Conservation (phyloP, 345 rosid species). For the Syzygium oleosum region DNA sequence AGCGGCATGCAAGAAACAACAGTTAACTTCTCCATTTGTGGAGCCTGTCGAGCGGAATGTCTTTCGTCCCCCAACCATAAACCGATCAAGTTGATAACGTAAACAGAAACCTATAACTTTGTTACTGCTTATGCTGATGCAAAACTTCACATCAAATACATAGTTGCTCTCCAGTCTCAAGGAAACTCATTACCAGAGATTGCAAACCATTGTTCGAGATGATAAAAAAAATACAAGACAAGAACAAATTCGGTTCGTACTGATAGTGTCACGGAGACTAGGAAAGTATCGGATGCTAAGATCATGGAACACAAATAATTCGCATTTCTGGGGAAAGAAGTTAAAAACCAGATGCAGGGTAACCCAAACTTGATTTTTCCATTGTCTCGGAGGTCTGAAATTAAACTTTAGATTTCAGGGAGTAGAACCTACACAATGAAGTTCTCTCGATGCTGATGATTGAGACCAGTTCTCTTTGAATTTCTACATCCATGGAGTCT, state of each 20-base stretch:
- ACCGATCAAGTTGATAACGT: too few relatives aligned
- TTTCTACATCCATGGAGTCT: background rate
- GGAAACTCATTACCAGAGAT: background rate
- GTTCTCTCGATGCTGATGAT: background rate
- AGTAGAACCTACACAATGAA: background rate
- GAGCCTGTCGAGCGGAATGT: too few relatives aligned
- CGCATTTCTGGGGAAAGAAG: background rate
- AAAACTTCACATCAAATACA: background rate
- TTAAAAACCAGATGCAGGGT: background rate
- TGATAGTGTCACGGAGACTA: background rate
- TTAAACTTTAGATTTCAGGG: background rate
- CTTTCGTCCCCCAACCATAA: too few relatives aligned
- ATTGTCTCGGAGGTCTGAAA: background rate
- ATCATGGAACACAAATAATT: background rate
- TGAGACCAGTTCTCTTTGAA: background rate
- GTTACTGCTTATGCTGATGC: background rate
- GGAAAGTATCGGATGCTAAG: background rate
- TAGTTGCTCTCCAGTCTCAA: background rate
- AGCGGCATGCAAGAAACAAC: too few relatives aligned
- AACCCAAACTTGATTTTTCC: background rate
- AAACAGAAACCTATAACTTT: too few relatives aligned
- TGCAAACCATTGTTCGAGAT: fast-evolving
- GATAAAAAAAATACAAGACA: background rate
- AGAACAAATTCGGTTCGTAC: background rate
- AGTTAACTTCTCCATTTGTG: too few relatives aligned